These are phyloP conservation scores for Psilocybe azurescens DNA, from an alignment of 768 basidiomycete genomes.

Conservation along the genomic window DNA sequence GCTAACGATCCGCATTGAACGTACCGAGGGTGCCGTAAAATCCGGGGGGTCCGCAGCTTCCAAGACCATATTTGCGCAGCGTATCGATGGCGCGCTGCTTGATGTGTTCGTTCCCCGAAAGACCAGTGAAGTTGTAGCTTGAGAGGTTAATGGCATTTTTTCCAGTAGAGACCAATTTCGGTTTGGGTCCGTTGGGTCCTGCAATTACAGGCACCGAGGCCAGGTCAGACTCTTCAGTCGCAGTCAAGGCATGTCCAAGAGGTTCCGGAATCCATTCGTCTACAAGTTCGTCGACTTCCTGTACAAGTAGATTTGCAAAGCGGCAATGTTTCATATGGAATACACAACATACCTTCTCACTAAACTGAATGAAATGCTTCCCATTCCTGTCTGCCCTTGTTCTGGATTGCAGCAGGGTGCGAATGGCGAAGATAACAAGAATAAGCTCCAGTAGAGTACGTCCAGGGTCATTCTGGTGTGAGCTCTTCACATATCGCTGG, in stretches of 20 bases:
- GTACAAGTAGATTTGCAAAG: not conserved
- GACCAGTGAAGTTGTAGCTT: constrained; percentile 90
- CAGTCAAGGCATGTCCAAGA: constrained; percentile 65
- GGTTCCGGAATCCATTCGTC: constrained; percentile 94
- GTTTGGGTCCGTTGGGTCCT: constrained; percentile 84
- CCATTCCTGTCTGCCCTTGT: constrained; percentile 85
- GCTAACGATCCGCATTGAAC: constrained; percentile 28
- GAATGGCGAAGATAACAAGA: constrained; percentile 84
- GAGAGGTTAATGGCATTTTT: constrained; percentile 87
- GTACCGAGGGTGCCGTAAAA: constrained; percentile 96
- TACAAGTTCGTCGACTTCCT: constrained; percentile 96
- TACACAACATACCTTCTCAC: constrained; percentile 73
- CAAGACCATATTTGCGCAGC: constrained; percentile 87
- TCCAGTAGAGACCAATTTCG: constrained; percentile 72
- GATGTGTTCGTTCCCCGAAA: constrained; percentile 86
- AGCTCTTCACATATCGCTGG: constrained; percentile 91
- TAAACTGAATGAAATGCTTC: constrained; percentile 90
- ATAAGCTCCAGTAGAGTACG: constrained; percentile 90
- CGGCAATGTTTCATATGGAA: constrained; percentile 1
- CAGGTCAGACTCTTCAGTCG: constrained; percentile 71
- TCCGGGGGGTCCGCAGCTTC: constrained; percentile 94
- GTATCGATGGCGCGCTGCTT: constrained; percentile 87
- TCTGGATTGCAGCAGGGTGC: constrained; percentile 88
- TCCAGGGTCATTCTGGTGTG: constrained; percentile 95
- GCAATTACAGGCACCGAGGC: constrained; percentile 75